A percentile compares a stretch with the other conserved stretches of the same genome.
Evolutionary conservation across 2,329 filamentous ascomycete genomes (phyloP).

Genomic region (Paecilomyces dactylethromorphus): DNA sequence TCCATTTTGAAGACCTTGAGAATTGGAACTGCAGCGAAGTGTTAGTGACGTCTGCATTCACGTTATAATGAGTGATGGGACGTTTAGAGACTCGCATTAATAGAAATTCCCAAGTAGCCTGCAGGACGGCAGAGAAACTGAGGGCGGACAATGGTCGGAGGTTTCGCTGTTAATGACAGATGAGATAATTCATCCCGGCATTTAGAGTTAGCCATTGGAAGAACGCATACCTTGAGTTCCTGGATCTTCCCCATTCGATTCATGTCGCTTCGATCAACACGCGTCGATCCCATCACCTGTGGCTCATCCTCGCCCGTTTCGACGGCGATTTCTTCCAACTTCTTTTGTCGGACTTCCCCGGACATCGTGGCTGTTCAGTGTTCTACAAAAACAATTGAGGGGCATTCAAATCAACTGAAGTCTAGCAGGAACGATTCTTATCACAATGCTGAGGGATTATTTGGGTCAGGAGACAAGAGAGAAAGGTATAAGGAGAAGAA

Average conservation of each 20-base stretch:
- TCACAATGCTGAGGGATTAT: not conserved
- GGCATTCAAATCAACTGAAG: not conserved
- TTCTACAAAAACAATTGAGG: not conserved
- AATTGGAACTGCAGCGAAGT: not conserved
- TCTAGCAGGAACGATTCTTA: not conserved
- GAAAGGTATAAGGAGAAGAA: not conserved
- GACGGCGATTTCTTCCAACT: not conserved
- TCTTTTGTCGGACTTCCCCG: not conserved
- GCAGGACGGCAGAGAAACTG: slow-evolving; percentile 28
- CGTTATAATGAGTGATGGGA: slow-evolving; percentile 12
- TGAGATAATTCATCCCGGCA: not conserved
- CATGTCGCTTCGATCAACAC: slow-evolving; percentile 14
- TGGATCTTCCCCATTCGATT: slow-evolving; percentile 24
- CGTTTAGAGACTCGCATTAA: slow-evolving; percentile 20
- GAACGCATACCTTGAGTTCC: slow-evolving; percentile 17
- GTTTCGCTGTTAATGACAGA: slow-evolving; percentile 17
- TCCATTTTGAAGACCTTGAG: slow-evolving; percentile 7
- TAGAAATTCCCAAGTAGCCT: slow-evolving; percentile 30
- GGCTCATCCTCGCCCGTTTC: not conserved
- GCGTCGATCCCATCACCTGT: not conserved
- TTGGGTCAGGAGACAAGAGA: not conserved
- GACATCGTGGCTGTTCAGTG: not conserved
- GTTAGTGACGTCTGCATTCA: slow-evolving; percentile 8
- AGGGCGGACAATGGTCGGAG: slow-evolving; percentile 25
- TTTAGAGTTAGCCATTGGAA: not conserved